Conservation (phyloP, 1,284 basidiomycete species). For the Pterula multifida region DNA sequence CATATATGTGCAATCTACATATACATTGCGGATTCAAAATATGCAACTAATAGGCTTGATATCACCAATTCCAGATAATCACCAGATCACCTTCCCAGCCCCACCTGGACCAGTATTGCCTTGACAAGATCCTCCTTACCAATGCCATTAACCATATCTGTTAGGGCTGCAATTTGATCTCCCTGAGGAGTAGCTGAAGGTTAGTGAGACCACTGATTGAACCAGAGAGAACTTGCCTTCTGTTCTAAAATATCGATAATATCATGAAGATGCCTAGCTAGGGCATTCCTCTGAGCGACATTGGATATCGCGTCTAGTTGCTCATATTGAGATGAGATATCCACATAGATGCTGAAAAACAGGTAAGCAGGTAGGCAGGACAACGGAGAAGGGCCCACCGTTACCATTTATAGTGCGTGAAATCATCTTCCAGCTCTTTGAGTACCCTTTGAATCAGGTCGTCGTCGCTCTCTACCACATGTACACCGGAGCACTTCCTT, state of each 20-base stretch:
- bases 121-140: neutral
- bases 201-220: slow-evolving; percentile 3
- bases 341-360: slow-evolving; percentile 62
- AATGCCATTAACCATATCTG: slow-evolving; percentile 49
- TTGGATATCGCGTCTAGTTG: slow-evolving; percentile 75
- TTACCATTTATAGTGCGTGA: slow-evolving; percentile 80
- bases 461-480: slow-evolving; percentile 18
- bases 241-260: slow-evolving; percentile 83
- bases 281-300: slow-evolving; percentile 63
- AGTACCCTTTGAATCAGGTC: slow-evolving; percentile 72
- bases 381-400: too few relatives aligned
- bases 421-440: slow-evolving; percentile 81
- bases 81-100: neutral
- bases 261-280: slow-evolving; percentile 78
- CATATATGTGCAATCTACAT: too few relatives aligned
- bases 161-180: slow-evolving; percentile 78
- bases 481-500: slow-evolving; percentile 9
- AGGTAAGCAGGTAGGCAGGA: slow-evolving; percentile 1
- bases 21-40: too few relatives aligned
- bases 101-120: neutral
- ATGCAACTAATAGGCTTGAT: too few relatives aligned
- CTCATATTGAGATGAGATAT: slow-evolving; percentile 84
- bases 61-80: too few relatives aligned
- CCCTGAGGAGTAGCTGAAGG: slow-evolving; percentile 35
- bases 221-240: slow-evolving; percentile 39